Conservation (phyloP, 2,329 filamentous ascomycete species). For the Albophoma yamanashiensis region DNA sequence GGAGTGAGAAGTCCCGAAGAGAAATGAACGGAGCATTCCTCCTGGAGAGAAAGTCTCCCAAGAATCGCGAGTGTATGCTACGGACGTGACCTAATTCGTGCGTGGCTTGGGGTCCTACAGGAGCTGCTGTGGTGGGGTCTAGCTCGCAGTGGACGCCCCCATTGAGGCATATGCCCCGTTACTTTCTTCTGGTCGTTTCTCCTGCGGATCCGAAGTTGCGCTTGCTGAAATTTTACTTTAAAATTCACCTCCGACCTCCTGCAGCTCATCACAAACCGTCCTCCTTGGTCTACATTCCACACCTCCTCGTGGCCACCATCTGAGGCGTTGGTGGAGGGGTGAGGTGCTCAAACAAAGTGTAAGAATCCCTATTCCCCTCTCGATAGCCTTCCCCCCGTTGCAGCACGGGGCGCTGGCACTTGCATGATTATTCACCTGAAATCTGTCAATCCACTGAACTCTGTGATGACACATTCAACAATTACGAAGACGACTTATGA, state of each 20-base stretch:
- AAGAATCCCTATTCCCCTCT: background rate
- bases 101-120: background rate
- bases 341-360: background rate
- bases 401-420: no score
- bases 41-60: background rate
- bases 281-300: background rate
- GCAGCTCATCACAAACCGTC: background rate
- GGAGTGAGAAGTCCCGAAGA: no score
- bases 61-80: background rate
- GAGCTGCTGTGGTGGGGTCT: background rate
- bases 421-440: slow-evolving; percentile 39
- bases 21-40: background rate
- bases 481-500: slow-evolving; percentile 37
- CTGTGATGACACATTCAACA: slow-evolving; percentile 31
- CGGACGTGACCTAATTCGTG: background rate
- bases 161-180: background rate
- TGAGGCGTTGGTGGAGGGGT: background rate
- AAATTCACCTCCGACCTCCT: background rate
- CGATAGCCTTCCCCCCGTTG: no score
- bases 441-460: slow-evolving; percentile 53
- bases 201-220: background rate
- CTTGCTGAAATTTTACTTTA: background rate
- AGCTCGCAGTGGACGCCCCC: background rate
- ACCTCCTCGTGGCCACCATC: background rate
- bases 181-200: background rate